Evolutionary conservation across 2,329 filamentous ascomycete genomes (phyloP), one percentile per base, ranked within the genome.

Genomic region (Neurospora sp.): DNA sequence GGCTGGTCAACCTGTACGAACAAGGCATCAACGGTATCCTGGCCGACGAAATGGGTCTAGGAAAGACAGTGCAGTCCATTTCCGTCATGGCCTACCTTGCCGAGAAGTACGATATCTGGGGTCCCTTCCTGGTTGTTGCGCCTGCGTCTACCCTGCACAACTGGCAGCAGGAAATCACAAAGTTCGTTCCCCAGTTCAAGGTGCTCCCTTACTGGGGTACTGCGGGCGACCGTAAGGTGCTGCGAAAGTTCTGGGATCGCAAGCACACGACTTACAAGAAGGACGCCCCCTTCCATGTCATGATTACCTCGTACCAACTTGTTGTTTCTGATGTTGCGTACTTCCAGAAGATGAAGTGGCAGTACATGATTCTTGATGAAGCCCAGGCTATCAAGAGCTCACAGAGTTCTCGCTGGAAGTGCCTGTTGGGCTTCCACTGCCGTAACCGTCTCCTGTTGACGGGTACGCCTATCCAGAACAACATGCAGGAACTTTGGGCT

Each of bases 351-450:
- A 96, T 99, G 86, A 92, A 92, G 76, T 99, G 96, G 96, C 96
- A 98, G 82, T 98, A 99, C 84, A 99, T 99, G 96, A 97, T 99
- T 80, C 87, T 99, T 52, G 96, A 99, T 76, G 96, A 99, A 81
- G 96, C 96, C 1, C 96, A 99, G 79, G 96, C 96, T 74, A 98
- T 99, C 88, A 99, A 99, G 84, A 97, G 94, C 72, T 97, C 96
- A 0, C 89, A 92, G 77, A 97, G 93, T 83, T 97, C 94, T 17
- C 89, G 96, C 78, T 99, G 96, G 96, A 99, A 98, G 86, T 94
- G 91, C 74, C 81, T 99, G 73, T 85, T 99, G 66, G 91, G 91
- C 68, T 98, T 98, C 85, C 92, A 96, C 79, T 98, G 95, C 82
- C 91, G 96, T 72, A 99, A 98, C 81, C 89, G 96, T 74, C 87